Base-by-base conservation (phyloP, 164 flowering plant species). In the Vitis cinerea region DNA sequence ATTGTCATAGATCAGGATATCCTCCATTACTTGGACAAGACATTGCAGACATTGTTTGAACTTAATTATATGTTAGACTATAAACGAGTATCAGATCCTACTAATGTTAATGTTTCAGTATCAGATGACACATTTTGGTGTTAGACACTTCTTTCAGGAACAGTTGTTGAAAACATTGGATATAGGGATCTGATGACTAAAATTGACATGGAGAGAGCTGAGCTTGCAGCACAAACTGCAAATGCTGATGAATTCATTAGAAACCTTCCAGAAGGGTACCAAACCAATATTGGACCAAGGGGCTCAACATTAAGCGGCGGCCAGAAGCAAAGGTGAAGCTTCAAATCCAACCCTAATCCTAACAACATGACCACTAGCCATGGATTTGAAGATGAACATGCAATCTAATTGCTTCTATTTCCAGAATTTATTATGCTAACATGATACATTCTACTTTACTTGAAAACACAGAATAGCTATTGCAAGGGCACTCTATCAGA, bases 401-500 rank as follows among this genome's bases (percentile, higher is more conserved):
- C n/a, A 44, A 56, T 49, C 50, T 58, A 60, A 15, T 60, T 9
- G 31, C 11, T 59, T 11, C 61, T 60, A 6, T n/a, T 16, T 10
- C 9, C 17, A 9, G 66, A 47, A 31, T 66, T n/a, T 7, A 65
- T 31, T 27, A 6, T 19, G 54, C 30, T 52, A 15, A 2, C 23
- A 53, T 53, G 51, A 8, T 31, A 61, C 16, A 6, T 65, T 47
- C 62, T 15, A 59, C 14, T 37, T 57, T 59, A 2, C 29, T 69
- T 67, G 7, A 11, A 15, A 67, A 51, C 71, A 70, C 89, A 96
- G 99, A 81, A 72, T 96, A 66, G 93, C 99, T 70, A 93, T 96
- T 77, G 99, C 99, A n/a, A 87, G 99, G 77, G 97, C 97, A 52
- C 78, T 96, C 12, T 93, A 96, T 96, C 99, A 57, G 98, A 92